Percentiles rank a stretch among this genome's conserved stretches.
Evolutionary conservation across 306 rosid species (phyloP).

Genomic region (Vigna nakashimae): DNA sequence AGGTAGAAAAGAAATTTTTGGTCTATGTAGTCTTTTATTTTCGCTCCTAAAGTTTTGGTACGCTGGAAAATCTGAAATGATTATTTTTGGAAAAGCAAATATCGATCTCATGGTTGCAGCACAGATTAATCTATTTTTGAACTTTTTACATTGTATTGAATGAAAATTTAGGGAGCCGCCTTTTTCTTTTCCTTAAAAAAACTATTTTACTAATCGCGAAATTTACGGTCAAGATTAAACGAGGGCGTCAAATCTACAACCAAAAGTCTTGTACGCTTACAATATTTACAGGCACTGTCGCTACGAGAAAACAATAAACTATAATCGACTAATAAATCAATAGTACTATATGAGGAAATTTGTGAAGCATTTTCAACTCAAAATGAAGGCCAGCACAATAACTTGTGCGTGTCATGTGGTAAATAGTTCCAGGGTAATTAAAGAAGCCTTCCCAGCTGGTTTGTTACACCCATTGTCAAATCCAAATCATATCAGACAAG

Average conservation of each 20-base stretch:
- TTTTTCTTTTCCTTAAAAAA: background rate
- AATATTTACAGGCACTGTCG: background rate
- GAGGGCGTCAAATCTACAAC: background rate
- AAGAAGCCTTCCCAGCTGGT: background rate
- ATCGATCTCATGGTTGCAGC: constrained; percentile 14
- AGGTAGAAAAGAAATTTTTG: background rate
- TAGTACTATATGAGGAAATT: too few relatives aligned
- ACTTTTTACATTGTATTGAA: background rate
- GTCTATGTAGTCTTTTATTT: background rate
- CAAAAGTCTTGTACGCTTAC: background rate
- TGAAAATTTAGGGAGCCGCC: background rate
- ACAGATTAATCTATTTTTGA: background rate
- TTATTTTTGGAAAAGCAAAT: constrained; percentile 12
- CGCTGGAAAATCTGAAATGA: background rate
- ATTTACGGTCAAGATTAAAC: background rate
- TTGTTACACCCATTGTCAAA: too few relatives aligned
- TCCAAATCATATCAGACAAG: too few relatives aligned
- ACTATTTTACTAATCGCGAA: background rate
- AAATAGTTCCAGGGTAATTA: too few relatives aligned
- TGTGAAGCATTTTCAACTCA: too few relatives aligned
- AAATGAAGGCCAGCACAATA: background rate
- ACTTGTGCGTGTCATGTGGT: too few relatives aligned
- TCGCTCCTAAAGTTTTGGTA: constrained; percentile 19
- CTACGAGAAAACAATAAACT: background rate
- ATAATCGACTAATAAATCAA: background rate